Conservation (phyloP, 2,329 filamentous ascomycete genomes). For the Grosmannia serpens region DNA sequence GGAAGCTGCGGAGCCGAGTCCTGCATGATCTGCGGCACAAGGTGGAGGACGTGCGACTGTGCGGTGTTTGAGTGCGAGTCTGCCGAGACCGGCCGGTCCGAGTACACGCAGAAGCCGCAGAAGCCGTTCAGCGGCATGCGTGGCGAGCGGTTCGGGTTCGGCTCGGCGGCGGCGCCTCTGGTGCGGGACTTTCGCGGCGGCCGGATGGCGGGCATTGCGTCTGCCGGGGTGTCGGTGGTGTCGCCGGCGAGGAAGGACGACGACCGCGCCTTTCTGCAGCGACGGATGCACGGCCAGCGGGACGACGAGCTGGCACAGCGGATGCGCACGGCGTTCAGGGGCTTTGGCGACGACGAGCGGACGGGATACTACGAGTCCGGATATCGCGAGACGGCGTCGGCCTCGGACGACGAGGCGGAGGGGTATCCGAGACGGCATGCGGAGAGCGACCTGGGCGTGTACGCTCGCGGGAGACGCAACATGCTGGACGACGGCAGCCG, state of each 20-base stretch:
- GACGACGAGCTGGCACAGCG: slow-evolving; percentile 30
- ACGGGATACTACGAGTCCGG: slow-evolving; percentile 18
- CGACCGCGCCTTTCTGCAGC: slow-evolving; percentile 33
- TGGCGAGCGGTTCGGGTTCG: slow-evolving; percentile 22
- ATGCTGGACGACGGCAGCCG: slow-evolving; percentile 51
- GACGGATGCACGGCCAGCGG: slow-evolving; percentile 27
- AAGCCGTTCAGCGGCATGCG: slow-evolving; percentile 18
- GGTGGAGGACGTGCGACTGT: slow-evolving; percentile 77
- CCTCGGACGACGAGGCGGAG: slow-evolving; percentile 23
- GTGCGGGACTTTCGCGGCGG: slow-evolving; percentile 18
- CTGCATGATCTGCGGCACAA: slow-evolving; percentile 72
- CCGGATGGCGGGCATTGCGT: slow-evolving; percentile 4
- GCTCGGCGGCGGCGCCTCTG: slow-evolving; percentile 13
- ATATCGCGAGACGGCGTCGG: slow-evolving; percentile 7
- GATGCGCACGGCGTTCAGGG: slow-evolving; percentile 21
- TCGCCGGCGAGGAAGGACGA: slow-evolving; percentile 28
- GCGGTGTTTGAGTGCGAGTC: slow-evolving; percentile 62
- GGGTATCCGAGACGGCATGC: slow-evolving; percentile 23
- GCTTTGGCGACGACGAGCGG: slow-evolving; percentile 24
- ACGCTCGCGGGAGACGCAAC: slow-evolving; percentile 25
- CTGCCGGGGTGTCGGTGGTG: slow-evolving; percentile 9
- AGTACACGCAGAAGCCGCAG: slow-evolving; percentile 38
- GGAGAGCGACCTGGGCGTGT: slow-evolving; percentile 6
- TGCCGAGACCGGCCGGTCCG: slow-evolving; percentile 40
- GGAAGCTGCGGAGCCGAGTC: slow-evolving; percentile 72